A percentile compares a stretch with the other conserved stretches of the same genome.
These are phyloP conservation scores for Leccinum subrobustum DNA, from an alignment of 1,284 basidiomycete species.

Conservation along the genomic window DNA sequence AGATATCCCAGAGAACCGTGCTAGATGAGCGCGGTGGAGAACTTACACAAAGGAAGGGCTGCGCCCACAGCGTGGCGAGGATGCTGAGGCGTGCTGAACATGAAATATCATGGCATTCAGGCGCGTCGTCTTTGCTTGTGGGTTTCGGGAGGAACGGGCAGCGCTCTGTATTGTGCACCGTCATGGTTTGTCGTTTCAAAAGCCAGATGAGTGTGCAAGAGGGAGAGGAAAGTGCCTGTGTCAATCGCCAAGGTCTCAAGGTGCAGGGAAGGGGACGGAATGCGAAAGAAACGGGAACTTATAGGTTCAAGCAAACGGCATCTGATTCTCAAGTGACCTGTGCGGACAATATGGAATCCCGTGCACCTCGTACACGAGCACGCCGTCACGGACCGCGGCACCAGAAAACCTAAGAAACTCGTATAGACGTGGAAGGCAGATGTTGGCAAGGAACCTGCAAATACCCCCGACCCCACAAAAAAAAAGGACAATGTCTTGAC, in stretches of 20 bases:
- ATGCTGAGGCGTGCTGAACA: constrained; percentile 8
- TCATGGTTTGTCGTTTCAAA: not conserved
- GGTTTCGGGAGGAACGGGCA: constrained; percentile 11
- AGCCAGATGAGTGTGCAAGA: not conserved
- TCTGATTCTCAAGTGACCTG: no score
- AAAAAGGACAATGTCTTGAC: no score
- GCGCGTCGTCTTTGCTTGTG: not conserved
- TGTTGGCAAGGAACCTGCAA: no score
- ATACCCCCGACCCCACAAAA: no score
- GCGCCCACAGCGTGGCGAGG: constrained; percentile 15
- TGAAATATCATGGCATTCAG: constrained; percentile 9
- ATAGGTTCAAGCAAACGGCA: no score
- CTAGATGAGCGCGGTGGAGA: not conserved
- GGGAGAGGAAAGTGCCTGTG: not conserved
- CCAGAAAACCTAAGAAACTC: no score
- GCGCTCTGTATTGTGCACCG: constrained; percentile 1
- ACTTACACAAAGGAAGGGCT: constrained; percentile 21
- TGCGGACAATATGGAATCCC: no score
- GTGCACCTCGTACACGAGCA: no score
- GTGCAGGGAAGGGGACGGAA: not conserved
- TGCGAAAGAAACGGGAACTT: not conserved
- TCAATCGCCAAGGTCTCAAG: not conserved
- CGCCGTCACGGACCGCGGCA: no score
- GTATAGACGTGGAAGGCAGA: no score
- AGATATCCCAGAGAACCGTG: constrained; percentile 14